Conservation (phyloP, 768 basidiomycete species). For the Auriculariales sp. region DNA sequence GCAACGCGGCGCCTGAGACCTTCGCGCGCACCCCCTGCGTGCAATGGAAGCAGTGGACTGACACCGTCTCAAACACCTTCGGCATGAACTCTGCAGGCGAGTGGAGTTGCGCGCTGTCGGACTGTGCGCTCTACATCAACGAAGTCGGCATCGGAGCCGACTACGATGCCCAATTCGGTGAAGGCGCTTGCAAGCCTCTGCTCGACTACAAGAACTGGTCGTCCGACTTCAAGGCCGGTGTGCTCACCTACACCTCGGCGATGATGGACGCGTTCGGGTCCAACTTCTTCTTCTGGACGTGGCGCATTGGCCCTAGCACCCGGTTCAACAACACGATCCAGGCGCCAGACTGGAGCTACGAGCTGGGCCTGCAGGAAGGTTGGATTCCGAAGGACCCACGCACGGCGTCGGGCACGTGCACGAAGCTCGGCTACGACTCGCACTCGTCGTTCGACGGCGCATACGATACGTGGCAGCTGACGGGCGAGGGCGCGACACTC, state of each 20-base stretch:
- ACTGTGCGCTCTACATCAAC: slow-evolving; percentile 20
- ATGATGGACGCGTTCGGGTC: slow-evolving; percentile 22
- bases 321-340: slow-evolving; percentile 13
- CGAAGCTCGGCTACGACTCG: slow-evolving; percentile 10
- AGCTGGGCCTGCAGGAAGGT: slow-evolving; percentile 24
- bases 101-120: slow-evolving; percentile 20
- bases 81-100: slow-evolving; percentile 23
- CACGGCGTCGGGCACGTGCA: slow-evolving; percentile 19
- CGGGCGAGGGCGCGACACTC: slow-evolving; percentile 11
- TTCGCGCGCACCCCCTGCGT: slow-evolving; percentile 12
- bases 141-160: slow-evolving; percentile 23
- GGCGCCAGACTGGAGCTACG: slow-evolving; percentile 25
- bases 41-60: slow-evolving; percentile 20
- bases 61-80: slow-evolving; percentile 16
- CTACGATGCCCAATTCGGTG: slow-evolving; percentile 9
- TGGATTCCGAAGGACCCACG: slow-evolving; percentile 27
- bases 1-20: neutral
- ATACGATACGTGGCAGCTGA: slow-evolving; percentile 13
- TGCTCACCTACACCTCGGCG: slow-evolving; percentile 17
- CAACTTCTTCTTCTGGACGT: slow-evolving; percentile 32
- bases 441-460: slow-evolving; percentile 1
- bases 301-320: slow-evolving; percentile 25
- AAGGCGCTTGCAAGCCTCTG: slow-evolving; percentile 17
- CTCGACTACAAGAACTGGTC: slow-evolving; percentile 20
- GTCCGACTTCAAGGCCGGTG: slow-evolving; percentile 14